These are phyloP conservation scores for Mikania micrantha DNA, from an alignment of 129 eudicot species.

Conservation along the genomic window DNA sequence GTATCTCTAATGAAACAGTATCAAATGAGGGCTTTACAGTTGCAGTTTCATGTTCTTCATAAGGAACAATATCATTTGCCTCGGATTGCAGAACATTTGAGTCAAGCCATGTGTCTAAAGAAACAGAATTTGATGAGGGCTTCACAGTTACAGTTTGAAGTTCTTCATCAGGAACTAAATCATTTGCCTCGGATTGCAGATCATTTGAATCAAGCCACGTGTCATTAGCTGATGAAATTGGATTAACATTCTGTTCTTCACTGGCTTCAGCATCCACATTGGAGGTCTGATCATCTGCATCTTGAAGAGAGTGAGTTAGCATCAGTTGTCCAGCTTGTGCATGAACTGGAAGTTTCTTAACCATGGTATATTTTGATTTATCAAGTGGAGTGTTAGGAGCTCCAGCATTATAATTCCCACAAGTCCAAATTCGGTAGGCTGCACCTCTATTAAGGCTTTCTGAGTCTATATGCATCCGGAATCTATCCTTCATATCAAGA, in stretches of 20 bases:
- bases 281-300: conserved; percentile 24
- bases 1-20: conserved; percentile 21
- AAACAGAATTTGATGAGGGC: conserved; percentile 16
- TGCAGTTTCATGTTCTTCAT: conserved; percentile 28
- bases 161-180: conserved; percentile 16
- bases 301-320: conserved; percentile 27
- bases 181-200: conserved; percentile 15
- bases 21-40: conserved; percentile 18
- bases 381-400: conserved; percentile 24
- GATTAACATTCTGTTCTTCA: conserved; percentile 14
- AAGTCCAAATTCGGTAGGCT: conserved; percentile 76
- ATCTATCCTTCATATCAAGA: no score
- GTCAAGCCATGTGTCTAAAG: no score
- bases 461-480: conserved; percentile 39
- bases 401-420: conserved; percentile 43
- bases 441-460: conserved; percentile 60
- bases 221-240: conserved; percentile 1
- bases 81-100: conserved; percentile 6
- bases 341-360: conserved; percentile 12
- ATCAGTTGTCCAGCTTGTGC: conserved; percentile 17
- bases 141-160: conserved; percentile 9
- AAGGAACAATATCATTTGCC: conserved; percentile 17
- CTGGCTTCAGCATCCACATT: conserved; percentile 25
- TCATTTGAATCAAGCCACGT: conserved; percentile 16
- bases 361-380: no score